Percentiles rank a stretch among this genome's conserved stretches.
Conservation (phyloP, 129 eudicot species). For the Deinandra increscens region DNA sequence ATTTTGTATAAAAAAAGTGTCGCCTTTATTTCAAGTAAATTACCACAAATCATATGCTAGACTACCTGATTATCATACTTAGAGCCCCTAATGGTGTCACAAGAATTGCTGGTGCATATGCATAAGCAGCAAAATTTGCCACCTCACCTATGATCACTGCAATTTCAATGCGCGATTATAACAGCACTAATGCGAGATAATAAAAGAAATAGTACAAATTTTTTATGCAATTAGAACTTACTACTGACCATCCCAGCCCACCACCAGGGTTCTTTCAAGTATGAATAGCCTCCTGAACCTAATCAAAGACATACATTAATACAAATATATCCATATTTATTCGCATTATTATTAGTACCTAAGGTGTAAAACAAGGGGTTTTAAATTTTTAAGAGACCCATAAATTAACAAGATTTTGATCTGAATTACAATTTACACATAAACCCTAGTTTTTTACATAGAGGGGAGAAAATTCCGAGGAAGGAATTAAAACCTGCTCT, state of each 20-base stretch:
- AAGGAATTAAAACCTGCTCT: slow-evolving; percentile 63
- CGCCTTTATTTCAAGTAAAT: neutral
- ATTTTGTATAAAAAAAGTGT: neutral
- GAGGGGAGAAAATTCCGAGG: neutral
- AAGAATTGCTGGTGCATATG: slow-evolving; percentile 92
- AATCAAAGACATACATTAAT: neutral
- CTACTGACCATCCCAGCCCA: slow-evolving; percentile 95
- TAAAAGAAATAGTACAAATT: neutral
- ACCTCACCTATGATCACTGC: slow-evolving; percentile 84
- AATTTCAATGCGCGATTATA: neutral
- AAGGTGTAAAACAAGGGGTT: neutral
- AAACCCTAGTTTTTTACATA: slow-evolving; percentile 23
- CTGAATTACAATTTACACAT: no score
- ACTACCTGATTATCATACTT: slow-evolving; percentile 92
- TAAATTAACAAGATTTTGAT: neutral
- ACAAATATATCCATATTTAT: neutral
- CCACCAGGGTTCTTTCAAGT: slow-evolving; percentile 88
- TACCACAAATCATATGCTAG: neutral
- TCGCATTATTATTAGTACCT: neutral
- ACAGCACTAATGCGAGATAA: neutral
- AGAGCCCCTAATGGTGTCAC: slow-evolving; percentile 94
- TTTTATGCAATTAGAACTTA: slow-evolving; percentile 34
- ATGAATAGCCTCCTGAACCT: slow-evolving; percentile 86
- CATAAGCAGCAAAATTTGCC: slow-evolving; percentile 91
- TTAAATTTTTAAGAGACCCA: neutral